Evolutionary conservation across 2,329 filamentous ascomycete genomes (phyloP).

Genomic region (Aspergillus ustus): DNA sequence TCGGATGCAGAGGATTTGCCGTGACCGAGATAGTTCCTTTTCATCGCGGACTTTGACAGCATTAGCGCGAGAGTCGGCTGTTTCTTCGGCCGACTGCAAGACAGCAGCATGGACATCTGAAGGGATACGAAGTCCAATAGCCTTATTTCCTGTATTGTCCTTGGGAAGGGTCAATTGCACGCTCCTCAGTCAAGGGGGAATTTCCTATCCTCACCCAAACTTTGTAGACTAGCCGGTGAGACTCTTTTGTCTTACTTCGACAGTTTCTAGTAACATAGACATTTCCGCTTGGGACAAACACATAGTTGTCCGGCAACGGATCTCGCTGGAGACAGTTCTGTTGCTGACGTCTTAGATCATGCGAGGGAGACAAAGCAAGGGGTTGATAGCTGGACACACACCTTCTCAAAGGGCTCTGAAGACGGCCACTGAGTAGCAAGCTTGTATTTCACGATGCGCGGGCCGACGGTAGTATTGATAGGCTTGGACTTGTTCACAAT

Average conservation of each 20-base stretch:
- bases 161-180: constrained; percentile 11
- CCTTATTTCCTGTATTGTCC: constrained; percentile 36
- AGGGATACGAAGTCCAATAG: constrained; percentile 51
- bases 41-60: constrained; percentile 44
- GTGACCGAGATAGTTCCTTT: constrained; percentile 32
- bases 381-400: constrained; percentile 15
- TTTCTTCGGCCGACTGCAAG: constrained; percentile 43
- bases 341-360: background rate
- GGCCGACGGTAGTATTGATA: background rate
- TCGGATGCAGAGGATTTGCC: constrained; percentile 32
- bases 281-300: constrained; percentile 49
- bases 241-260: constrained; percentile 41
- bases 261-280: constrained; percentile 51
- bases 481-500: constrained; percentile 9
- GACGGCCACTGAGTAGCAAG: constrained; percentile 25
- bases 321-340: constrained; percentile 39
- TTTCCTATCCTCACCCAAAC: constrained; percentile 39
- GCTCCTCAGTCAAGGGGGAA: background rate
- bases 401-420: constrained; percentile 34
- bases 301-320: constrained; percentile 37
- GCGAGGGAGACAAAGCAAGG: constrained; percentile 13
- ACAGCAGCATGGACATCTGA: constrained; percentile 44
- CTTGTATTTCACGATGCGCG: constrained; percentile 21
- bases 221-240: constrained; percentile 37
- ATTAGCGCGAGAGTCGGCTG: constrained; percentile 45